Evolutionary conservation across 495 filamentous ascomycete genomes (phyloP), one percentile per base, ranked within the genome.

Genomic region (Penicillium roqueforti): DNA sequence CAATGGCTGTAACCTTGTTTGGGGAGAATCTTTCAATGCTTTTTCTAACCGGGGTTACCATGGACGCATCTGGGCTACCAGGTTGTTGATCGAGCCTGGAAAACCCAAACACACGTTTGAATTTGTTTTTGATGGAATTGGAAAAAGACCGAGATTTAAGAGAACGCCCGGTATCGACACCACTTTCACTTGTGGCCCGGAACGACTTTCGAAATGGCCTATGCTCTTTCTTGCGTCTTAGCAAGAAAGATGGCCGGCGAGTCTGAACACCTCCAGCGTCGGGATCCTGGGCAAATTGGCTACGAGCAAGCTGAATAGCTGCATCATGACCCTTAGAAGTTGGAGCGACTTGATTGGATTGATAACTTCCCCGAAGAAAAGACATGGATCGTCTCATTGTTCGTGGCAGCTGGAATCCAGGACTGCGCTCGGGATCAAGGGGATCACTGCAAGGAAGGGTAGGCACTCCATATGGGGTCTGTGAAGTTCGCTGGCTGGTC

Each of bases 61-160:
- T 6, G n/a, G 7, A 3, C 3, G 8, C 9, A 16, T 50, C 14
- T 10, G 22, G 4, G 13, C 7, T 16, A 19, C 13, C 14, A 8
- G 18, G 36, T 3, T 57, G 56, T 3, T 70, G 50, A 11, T 70
- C 67, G 4, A 73, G 59, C 37, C 75, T 78, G 10, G 80, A 75
- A 34, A 70, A 39, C 4, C 75, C 73, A 56, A 88, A 84, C 5
- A 89, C 72, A 36, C 70, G 78, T 54, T 78, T 84, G 37, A 90
- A 41, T 39, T 79, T 83, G 36, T 76, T 76, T 57, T 82, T 87
- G 57, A 90, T 72, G 1, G 77, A 78, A 19, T 69, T 72, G 0
- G 86, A 88, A 10, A 84, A 76, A 18, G 77, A 80, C 42, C 85
- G 79, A 7, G 83, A 80, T 63, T 73, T 81, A 53, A 76, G 78